Percentiles rank a stretch among this genome's conserved stretches.
These are phyloP conservation scores for Rhytidhysteron rufulum DNA, from an alignment of 2,329 filamentous ascomycete genomes.

Conservation along the genomic window DNA sequence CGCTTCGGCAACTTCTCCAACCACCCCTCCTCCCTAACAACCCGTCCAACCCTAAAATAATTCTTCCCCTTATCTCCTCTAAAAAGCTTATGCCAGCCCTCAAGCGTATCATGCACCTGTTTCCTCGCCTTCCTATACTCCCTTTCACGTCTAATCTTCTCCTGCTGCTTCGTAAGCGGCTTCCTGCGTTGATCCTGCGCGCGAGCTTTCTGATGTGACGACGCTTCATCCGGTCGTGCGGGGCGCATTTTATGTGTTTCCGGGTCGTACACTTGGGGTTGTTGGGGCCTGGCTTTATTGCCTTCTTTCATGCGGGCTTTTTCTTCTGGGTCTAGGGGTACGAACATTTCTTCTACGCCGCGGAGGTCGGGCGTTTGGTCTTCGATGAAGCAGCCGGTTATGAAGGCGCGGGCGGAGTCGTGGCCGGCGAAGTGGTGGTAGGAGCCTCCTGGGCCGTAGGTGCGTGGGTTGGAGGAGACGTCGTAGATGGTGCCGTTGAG, in stretches of 20 bases:
- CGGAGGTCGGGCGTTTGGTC: conserved; percentile 81
- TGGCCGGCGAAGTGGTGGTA: conserved; percentile 84
- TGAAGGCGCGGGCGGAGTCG: conserved; percentile 83
- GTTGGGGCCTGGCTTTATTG: too few relatives aligned
- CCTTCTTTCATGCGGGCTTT: conserved; percentile 36
- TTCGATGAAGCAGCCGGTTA: conserved; percentile 87
- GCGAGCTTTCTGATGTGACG: conserved; percentile 24
- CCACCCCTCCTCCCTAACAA: conserved; percentile 61
- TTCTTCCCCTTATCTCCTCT: conserved; percentile 63
- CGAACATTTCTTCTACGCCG: conserved; percentile 82
- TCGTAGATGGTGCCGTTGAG: conserved; percentile 87
- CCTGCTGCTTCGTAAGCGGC: conserved; percentile 23
- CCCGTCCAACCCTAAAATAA: conserved; percentile 75
- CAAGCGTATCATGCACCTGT: conserved; percentile 63
- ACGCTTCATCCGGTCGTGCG: conserved; percentile 15
- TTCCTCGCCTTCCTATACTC: conserved; percentile 64
- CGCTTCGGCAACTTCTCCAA: conserved; percentile 56
- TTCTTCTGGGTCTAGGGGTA: conserved; percentile 55
- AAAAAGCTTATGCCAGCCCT: conserved; percentile 84
- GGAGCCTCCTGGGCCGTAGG: conserved; percentile 67
- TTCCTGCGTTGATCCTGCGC: conserved; percentile 9
- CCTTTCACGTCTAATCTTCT: conserved; percentile 53
- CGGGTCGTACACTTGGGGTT: conserved; percentile 16
- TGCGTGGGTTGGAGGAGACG: conserved; percentile 58
- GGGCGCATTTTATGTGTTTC: conserved; percentile 52